phyloP scores from a whole-genome alignment of 2,329 filamentous ascomycete genomes.

The Neofusicoccum cordaticola region DNA sequence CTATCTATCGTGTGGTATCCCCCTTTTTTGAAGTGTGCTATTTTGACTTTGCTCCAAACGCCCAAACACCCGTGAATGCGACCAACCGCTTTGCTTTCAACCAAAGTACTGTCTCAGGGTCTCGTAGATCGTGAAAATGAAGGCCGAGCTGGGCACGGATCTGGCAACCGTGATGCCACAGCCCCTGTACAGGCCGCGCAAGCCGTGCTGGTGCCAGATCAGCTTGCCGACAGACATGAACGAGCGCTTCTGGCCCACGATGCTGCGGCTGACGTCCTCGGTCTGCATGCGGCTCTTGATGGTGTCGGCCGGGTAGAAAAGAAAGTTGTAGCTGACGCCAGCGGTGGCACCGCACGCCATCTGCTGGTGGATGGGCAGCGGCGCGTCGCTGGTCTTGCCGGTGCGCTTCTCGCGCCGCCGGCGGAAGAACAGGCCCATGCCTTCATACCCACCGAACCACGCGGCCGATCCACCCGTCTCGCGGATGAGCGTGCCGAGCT shows the following conservation, averaged over 20 bases:
- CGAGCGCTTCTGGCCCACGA: conserved; percentile 55
- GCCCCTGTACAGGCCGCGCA: conserved; percentile 85
- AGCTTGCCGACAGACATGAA: conserved; percentile 70
- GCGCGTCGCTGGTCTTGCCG: conserved; percentile 44
- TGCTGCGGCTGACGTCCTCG: conserved; percentile 59
- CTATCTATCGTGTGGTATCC: neutral
- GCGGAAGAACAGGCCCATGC: conserved; percentile 67
- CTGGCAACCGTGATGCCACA: conserved; percentile 90
- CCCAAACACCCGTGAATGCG: conserved; percentile 5
- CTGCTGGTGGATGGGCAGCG: conserved; percentile 80
- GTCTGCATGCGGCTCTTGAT: conserved; percentile 98
- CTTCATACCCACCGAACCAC: conserved; percentile 73
- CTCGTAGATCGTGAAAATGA: conserved; percentile 96
- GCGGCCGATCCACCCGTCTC: conserved; percentile 91
- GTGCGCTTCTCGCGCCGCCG: conserved; percentile 32
- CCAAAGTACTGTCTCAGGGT: conserved; percentile 69
- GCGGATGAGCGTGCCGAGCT: conserved; percentile 87
- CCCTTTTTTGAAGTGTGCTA: neutral
- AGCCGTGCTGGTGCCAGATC: conserved; percentile 78
- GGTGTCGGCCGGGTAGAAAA: conserved; percentile 96
- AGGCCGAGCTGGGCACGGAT: conserved; percentile 90
- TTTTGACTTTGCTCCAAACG: neutral
- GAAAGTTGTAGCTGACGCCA: conserved; percentile 92
- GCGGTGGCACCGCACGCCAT: conserved; percentile 82
- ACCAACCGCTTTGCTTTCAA: conserved; percentile 22